These are phyloP conservation scores for Vaccinium corymbosum DNA, from an alignment of 148 eudicot species.

Conservation along the genomic window DNA sequence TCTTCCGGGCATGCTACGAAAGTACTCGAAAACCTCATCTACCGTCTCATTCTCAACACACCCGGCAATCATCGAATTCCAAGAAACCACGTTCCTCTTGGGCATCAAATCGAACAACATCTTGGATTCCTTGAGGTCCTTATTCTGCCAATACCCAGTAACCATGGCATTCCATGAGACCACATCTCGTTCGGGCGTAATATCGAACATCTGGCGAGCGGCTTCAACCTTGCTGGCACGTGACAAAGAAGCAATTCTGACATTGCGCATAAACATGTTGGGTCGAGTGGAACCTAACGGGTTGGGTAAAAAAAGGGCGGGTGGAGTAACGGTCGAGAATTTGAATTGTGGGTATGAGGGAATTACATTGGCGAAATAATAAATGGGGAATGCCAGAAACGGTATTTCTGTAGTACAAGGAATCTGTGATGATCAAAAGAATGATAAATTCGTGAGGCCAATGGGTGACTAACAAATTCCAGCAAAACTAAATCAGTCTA, in stretches of 20 bases:
- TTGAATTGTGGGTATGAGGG: background rate
- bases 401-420: background rate
- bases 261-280: conserved; percentile 26
- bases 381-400: background rate
- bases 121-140: conserved; percentile 25
- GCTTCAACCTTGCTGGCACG: conserved; percentile 24
- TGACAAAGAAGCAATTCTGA: conserved; percentile 24
- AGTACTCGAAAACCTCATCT: conserved; percentile 30
- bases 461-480: too few species aligned
- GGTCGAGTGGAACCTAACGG: conserved; percentile 14
- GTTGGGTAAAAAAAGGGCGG: conserved; percentile 6
- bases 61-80: conserved; percentile 36
- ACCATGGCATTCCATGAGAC: conserved; percentile 34
- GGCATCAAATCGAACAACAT: conserved; percentile 28
- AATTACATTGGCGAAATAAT: background rate
- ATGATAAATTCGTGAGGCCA: background rate
- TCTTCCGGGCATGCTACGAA: conserved; percentile 30
- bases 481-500: background rate
- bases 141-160: conserved; percentile 43
- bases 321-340: background rate
- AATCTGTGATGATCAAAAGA: background rate
- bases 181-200: conserved; percentile 28
- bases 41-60: conserved; percentile 26
- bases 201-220: conserved; percentile 41
- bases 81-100: conserved; percentile 28